Evolutionary conservation across 108 stramenopile species (phyloP), one percentile per base, ranked within the genome.

Genomic region (Fragilaria crotonensis): DNA sequence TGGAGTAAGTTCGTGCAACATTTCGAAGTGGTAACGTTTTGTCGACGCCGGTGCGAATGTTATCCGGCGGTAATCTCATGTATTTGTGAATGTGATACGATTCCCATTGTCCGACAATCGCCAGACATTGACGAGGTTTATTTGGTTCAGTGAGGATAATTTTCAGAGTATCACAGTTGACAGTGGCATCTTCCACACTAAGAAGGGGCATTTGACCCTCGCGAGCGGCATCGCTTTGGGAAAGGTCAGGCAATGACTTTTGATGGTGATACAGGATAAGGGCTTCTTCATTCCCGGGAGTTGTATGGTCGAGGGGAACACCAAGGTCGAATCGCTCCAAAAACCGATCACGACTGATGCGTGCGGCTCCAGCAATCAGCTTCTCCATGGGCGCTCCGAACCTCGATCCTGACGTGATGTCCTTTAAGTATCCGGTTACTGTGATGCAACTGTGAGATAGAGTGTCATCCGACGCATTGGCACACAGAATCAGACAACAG

Each of bases 151-250:
- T 76, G 25, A 77, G 52, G n/a, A 81, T 64, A 3, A 85, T 73
- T 52, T 81, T 78, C 68, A 85, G 68, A 3, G 60, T 30, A 45
- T 85, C 72, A 55, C 84, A 85, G 65, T 85, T 79, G 44, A 74
- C 76, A 3, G 80, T 85, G 5, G 84, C 84, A 0, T 67, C 59
- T 56, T 32, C 30, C n/a, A 26, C 30, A 25, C 25, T 25, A 1
- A 52, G 4, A 3, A 52, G 18, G 18, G 51, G n/a, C 2, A 19
- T 20, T 33, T 18, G 19, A 25, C 25, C 51, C 19, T 36, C 30
- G 26, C 18, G 18, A 26, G 48, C 18, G 48, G 19, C 18, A 18
- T 25, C 25, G 3, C 19, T 22, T 18, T 18, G 18, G 4, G 25
- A 21, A 2, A 54, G 14, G 1, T 50, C 23, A 0, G 89, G 88